These are phyloP conservation scores for Boletus tomentosulus DNA, from an alignment of 768 basidiomycete species.

Conservation along the genomic window DNA sequence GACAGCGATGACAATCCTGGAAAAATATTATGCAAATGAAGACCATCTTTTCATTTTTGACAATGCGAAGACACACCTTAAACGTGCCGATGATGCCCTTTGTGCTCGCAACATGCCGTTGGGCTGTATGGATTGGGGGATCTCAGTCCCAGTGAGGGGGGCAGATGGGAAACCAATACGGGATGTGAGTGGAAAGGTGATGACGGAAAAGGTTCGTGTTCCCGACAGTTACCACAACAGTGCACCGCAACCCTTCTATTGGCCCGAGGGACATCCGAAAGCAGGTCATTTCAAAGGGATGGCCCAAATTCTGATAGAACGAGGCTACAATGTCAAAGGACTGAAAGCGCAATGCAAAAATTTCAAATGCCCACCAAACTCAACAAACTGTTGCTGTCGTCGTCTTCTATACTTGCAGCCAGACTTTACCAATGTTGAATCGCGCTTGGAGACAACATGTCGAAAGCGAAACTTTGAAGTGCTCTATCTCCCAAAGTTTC, in stretches of 20 bases:
- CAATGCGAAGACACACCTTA: slow-evolving; percentile 23
- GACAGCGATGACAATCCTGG: slow-evolving; percentile 18
- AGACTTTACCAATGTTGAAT: neutral
- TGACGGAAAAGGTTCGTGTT: slow-evolving; percentile 3
- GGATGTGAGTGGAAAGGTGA: too few relatives aligned
- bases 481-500: too few relatives aligned
- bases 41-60: too few relatives aligned
- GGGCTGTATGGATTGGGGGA: slow-evolving; percentile 5
- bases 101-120: slow-evolving; percentile 23
- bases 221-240: slow-evolving; percentile 20
- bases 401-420: neutral
- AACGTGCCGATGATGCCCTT: slow-evolving; percentile 21
- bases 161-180: slow-evolving; percentile 10
- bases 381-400: neutral
- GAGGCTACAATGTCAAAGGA: slow-evolving; percentile 9
- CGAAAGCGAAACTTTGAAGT: too few relatives aligned
- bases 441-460: neutral
- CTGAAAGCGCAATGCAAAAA: slow-evolving; percentile 20
- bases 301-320: slow-evolving; percentile 16
- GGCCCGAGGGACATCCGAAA: slow-evolving; percentile 23
- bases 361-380: slow-evolving; percentile 21
- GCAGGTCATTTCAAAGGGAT: slow-evolving; percentile 22
- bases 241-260: slow-evolving; percentile 30
- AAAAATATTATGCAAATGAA: slow-evolving; percentile 18
- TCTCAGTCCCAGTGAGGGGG: slow-evolving; percentile 2